These are phyloP conservation scores for Fraxinus albicans DNA, from an alignment of 305 asterid species.

Conservation along the genomic window DNA sequence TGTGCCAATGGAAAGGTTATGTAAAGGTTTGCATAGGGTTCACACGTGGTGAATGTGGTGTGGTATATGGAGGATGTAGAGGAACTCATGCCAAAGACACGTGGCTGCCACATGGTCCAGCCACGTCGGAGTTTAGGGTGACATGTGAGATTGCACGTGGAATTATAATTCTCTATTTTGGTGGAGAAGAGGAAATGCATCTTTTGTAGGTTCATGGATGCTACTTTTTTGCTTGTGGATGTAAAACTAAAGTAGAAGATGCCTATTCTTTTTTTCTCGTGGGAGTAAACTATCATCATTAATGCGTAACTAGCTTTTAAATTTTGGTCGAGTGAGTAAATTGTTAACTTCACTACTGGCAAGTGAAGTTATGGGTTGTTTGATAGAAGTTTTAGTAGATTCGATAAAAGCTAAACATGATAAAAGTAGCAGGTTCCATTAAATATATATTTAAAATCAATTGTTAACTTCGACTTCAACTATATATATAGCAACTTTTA, in stretches of 20 bases:
- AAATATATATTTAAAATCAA: no score
- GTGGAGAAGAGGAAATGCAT: not conserved
- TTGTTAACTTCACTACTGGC: not conserved
- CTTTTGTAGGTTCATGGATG: not conserved
- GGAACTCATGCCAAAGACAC: not conserved
- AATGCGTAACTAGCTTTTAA: not conserved
- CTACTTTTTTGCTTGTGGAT: not conserved
- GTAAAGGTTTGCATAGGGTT: not conserved
- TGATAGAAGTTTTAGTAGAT: not conserved
- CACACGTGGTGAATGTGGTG: not conserved
- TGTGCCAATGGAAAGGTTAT: not conserved
- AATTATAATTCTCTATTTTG: not conserved
- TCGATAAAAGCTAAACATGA: no score
- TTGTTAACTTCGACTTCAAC: not conserved
- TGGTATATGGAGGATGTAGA: constrained; percentile 1
- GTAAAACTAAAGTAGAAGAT: not conserved
- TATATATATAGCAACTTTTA: not conserved
- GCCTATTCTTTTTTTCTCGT: not conserved
- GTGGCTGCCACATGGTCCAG: not conserved
- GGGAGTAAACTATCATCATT: not conserved
- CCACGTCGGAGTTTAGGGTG: not conserved
- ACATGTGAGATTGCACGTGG: not conserved
- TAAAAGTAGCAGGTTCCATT: not conserved
- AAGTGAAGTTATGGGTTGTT: not conserved
- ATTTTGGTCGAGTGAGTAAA: not conserved